A percentile compares a stretch with the other conserved stretches of the same genome.
phyloP scores from a whole-genome alignment of 306 rosid species.

The Trichosanthes cucumerina region DNA sequence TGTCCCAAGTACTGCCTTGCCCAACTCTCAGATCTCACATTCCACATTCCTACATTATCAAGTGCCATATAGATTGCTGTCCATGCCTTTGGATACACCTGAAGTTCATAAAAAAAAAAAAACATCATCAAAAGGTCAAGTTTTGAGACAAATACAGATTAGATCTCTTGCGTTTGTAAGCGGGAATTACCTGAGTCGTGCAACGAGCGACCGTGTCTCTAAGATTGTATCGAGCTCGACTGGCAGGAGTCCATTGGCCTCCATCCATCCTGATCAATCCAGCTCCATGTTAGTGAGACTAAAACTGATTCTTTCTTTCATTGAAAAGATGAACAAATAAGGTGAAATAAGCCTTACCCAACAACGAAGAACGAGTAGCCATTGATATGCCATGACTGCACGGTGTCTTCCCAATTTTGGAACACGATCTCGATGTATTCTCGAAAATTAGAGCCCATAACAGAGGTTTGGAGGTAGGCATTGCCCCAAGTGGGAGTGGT shows the following conservation, averaged over 20 bases:
- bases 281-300: background rate
- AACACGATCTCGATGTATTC: constrained; percentile 82
- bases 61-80: constrained; percentile 77
- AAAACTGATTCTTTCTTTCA: background rate
- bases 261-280: constrained; percentile 63
- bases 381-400: constrained; percentile 92
- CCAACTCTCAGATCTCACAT: constrained; percentile 85
- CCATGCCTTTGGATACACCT: constrained; percentile 86
- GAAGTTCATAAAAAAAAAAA: constrained; percentile 8
- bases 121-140: background rate
- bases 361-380: constrained; percentile 85
- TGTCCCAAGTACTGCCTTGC: constrained; percentile 93
- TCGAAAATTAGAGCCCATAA: constrained; percentile 64
- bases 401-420: constrained; percentile 79
- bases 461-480: constrained; percentile 78
- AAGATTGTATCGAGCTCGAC: constrained; percentile 69
- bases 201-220: constrained; percentile 80
- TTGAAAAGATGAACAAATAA: background rate
- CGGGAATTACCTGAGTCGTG: constrained; percentile 53
- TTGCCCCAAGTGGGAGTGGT: constrained; percentile 47
- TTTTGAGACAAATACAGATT: background rate
- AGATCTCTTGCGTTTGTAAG: background rate
- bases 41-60: constrained; percentile 98
- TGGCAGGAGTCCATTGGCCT: constrained; percentile 83
- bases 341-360: constrained; percentile 43